Percentiles rank a stretch among this genome's conserved stretches.
These are phyloP conservation scores for Kodamaea hsintzibuensis DNA, from an alignment of 805 yeast species.

Conservation along the genomic window DNA sequence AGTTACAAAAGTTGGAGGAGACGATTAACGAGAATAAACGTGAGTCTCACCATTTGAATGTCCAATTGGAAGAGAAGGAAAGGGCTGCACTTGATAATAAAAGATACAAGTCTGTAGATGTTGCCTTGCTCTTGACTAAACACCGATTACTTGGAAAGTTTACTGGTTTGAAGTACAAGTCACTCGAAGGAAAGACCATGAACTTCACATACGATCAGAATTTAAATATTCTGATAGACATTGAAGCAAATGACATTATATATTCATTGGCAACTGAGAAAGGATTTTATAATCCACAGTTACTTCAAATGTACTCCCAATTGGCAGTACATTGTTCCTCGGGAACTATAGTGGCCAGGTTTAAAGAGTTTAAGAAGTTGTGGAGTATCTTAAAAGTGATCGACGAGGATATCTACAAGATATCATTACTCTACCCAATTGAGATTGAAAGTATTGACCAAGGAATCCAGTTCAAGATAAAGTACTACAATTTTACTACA, in stretches of 20 bases:
- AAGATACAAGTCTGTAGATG: slow-evolving; percentile 22
- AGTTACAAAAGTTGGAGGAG: slow-evolving; percentile 12
- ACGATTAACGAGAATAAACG: slow-evolving; percentile 14
- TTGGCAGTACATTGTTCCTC: not conserved
- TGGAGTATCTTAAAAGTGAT: slow-evolving; percentile 22
- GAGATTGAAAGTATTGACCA: slow-evolving; percentile 9
- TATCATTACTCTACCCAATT: slow-evolving; percentile 31
- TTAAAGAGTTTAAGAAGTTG: slow-evolving; percentile 16
- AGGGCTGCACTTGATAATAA: slow-evolving; percentile 14
- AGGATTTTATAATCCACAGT: not conserved
- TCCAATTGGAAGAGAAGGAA: slow-evolving; percentile 13
- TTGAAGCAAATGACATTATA: not conserved
- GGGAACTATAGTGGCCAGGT: slow-evolving; percentile 11
- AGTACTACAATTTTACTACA: slow-evolving; percentile 17
- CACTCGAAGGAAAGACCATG: slow-evolving; percentile 12
- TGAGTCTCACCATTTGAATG: slow-evolving; percentile 12
- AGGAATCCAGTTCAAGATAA: slow-evolving; percentile 13
- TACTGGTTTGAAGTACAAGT: slow-evolving; percentile 23
- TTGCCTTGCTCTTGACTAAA: slow-evolving; percentile 19
- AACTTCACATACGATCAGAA: slow-evolving; percentile 16
- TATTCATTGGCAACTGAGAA: not conserved
- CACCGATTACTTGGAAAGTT: slow-evolving; percentile 27
- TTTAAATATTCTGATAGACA: slow-evolving; percentile 9
- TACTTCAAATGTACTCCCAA: not conserved
- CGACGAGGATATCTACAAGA: slow-evolving; percentile 32